A percentile compares a stretch with the other conserved stretches of the same genome.
These are phyloP conservation scores for Sporisorium reilianum DNA, from an alignment of 1,284 basidiomycete genomes.

Conservation along the genomic window DNA sequence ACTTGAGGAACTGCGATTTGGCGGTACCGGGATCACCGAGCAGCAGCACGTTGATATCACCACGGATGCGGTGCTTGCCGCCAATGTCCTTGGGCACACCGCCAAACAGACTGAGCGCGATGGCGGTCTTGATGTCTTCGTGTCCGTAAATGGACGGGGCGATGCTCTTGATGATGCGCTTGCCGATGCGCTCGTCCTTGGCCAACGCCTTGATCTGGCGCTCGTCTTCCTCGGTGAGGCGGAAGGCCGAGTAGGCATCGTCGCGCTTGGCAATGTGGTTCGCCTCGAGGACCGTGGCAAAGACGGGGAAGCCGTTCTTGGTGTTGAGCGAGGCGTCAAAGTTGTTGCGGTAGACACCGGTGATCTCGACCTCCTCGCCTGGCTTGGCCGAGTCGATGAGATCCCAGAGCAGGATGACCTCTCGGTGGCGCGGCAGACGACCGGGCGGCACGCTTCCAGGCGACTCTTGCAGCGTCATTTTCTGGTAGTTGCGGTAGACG, in stretches of 20 bases:
- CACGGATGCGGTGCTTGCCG: conserved; percentile 93
- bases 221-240: conserved; percentile 96
- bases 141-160: conserved; percentile 99
- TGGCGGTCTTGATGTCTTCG: conserved; percentile 97
- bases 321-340: conserved; percentile 97
- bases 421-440: conserved; percentile 92
- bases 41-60: conserved; percentile 95
- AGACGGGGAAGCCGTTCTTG: conserved; percentile 99
- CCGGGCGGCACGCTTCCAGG: conserved; percentile 98
- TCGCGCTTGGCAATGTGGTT: conserved; percentile 93
- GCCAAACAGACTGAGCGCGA: conserved; percentile 93
- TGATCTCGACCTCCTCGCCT: conserved; percentile 92
- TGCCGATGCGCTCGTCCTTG: conserved; percentile 91
- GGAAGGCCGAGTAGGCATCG: conserved; percentile 90
- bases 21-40: conserved; percentile 98
- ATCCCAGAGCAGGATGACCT: conserved; percentile 97
- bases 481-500: conserved; percentile 98
- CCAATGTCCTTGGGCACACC: conserved; percentile 96
- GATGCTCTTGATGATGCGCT: conserved; percentile 97
- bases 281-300: conserved; percentile 96
- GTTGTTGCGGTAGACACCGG: conserved; percentile 98
- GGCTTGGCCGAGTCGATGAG: conserved; percentile 97
- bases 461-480: conserved; percentile 97
- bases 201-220: conserved; percentile 86
- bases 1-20: conserved; percentile 99